Conservation (phyloP, 176 grass and related monocot species). For the Dendrocalamus sinicus region DNA sequence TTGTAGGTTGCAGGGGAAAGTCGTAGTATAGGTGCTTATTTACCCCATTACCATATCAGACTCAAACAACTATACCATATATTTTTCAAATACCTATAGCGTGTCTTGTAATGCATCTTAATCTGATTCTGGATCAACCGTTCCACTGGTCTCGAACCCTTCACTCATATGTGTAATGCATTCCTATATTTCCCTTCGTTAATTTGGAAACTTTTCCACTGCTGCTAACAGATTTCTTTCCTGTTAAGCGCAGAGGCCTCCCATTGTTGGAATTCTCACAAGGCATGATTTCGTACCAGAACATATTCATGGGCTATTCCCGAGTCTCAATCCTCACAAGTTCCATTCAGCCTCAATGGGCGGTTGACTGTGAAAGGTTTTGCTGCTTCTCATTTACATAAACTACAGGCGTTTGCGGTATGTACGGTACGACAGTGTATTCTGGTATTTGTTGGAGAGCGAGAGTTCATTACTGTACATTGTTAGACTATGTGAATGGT, state of each 20-base stretch:
- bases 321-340: constrained; percentile 58
- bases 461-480: constrained; percentile 11
- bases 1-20: not conserved
- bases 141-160: not conserved
- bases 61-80: not conserved
- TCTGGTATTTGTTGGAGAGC: not conserved
- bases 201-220: not conserved
- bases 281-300: constrained; percentile 86
- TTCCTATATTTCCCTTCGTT: constrained; percentile 14
- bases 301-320: constrained; percentile 72
- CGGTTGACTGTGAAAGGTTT: constrained; percentile 32
- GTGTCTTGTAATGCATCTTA: not conserved
- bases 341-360: constrained; percentile 40
- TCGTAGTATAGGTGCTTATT: not conserved
- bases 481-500: too few relatives aligned
- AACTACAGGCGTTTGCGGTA: not conserved
- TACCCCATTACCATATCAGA: not conserved
- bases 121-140: not conserved
- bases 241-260: constrained; percentile 74
- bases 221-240: not conserved
- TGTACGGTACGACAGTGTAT: constrained; percentile 15
- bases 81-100: not conserved
- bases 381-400: not conserved
- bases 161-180: not conserved
- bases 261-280: constrained; percentile 86